Base-by-base conservation (phyloP, 2,329 filamentous ascomycete genomes). In the Xylariaceae sp. region DNA sequence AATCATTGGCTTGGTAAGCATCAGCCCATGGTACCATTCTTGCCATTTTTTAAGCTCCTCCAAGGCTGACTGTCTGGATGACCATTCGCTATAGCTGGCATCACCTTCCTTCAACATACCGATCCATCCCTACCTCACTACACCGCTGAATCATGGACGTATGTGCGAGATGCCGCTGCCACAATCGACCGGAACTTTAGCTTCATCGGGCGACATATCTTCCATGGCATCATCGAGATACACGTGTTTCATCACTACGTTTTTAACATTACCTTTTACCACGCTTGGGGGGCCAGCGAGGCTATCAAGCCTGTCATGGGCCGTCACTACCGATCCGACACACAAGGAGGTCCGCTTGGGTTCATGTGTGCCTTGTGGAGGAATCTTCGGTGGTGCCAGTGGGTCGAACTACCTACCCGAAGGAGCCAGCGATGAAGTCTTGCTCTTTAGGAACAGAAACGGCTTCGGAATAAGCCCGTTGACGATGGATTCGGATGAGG, bases 171-270 rank as follows among this genome's bases (percentile, higher is more conserved):
- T 68, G 93, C 93, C 55, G 93, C 92, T 56, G 93, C 93, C 56
- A 98, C 93, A 60, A 96, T 98, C 69, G 93, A 98, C 73, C 93
- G 93, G 69, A 93, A 98, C 75, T 96, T 97, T 71, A 93, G 93
- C 60, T 97, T 97, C 81, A 88, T 98, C 71, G 93, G 93, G 58
- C 91, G 92, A 67, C 83, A 89, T 66, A 83, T 98, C 59, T 82
- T 97, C 74, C 93, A 98, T 82, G 93, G 93, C 70, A 97, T 98
- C 76, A 89, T 97, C 74, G 93, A 97, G 82, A 97, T 93, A 46
- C 93, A 98, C 78, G 93, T 98, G 57, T 89, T 96, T 58, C 93
- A 98, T 82, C 93, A 98, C 84, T 98, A 96, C 77, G 86, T 98
- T 74, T 93, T 89, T 77, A 91, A 86, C 70, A 98, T 98, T 65